Evolutionary conservation across 1,284 basidiomycete species (phyloP), one percentile per base, ranked within the genome.

Genomic region (Microbotryum lychnidis-dioicae): DNA sequence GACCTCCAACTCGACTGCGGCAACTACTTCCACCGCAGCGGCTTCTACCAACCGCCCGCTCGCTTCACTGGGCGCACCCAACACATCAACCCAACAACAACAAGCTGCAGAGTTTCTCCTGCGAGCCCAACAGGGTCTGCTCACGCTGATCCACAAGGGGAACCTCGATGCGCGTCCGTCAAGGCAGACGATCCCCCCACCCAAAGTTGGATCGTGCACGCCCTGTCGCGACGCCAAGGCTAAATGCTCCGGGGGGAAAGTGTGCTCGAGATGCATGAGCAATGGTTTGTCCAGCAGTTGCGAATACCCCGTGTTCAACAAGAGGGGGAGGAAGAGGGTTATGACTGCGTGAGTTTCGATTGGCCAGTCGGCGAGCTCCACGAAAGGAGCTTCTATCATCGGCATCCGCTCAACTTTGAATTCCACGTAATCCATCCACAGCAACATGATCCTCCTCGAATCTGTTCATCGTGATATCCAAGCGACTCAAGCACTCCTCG

Each of bases 131-230:
- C 12, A 23, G 14, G 59, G 50, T 1, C 52, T 64, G 23, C 33
- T 54, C 14, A 49, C 55, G 20, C 48, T 65, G 42, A 47, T 65
- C 46, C 27, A 18, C 6, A 21, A 48, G 7, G 64, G 64, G 12
- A 62, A 59, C 55, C 47, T 65, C 27, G 64, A 65, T 45, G 60
- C 61, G 5, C 50, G 64, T 4, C 61, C 64, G 6, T 62, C 60
- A 1, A 33, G 64, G 23, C 64, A 65, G n/a, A 51, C 51, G 1
- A 31, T 31, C 0, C 23, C 52, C 1, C 6, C 58, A 20, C 58
- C 56, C 9, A 57, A 55, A 25, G 58, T 57, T 29, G 64, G 64
- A 2, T 58, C 60, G 6, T 65, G 64, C 31, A 37, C 47, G 8
- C 46, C 47, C 6, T 65, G 64, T 33, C 4, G 64, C 9, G 27